Evolutionary conservation across 345 rosid genomes (phyloP).

Genomic region (Ailanthus altissimus): DNA sequence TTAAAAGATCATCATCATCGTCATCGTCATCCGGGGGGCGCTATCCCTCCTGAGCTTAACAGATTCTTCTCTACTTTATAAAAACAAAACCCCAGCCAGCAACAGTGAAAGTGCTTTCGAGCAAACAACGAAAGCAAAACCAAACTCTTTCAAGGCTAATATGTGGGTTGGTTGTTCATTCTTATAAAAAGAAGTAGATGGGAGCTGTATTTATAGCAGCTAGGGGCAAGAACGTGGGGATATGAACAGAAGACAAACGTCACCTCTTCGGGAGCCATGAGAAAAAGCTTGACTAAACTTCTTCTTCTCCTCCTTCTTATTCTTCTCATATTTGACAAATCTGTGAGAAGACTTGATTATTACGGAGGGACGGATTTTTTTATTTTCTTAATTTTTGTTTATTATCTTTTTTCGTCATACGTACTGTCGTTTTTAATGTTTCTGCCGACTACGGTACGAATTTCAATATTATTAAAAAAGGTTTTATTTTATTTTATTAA

Average conservation of each 20-base stretch:
- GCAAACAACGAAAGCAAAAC: not conserved
- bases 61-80: slow-evolving; percentile 55
- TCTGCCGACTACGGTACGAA: slow-evolving; percentile 27
- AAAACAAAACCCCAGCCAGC: no score
- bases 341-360: not conserved
- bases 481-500: no score
- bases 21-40: slow-evolving; percentile 29
- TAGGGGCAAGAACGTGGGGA: slow-evolving; percentile 28
- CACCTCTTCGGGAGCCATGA: slow-evolving; percentile 31
- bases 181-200: slow-evolving; percentile 17
- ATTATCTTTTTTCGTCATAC: not conserved
- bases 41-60: slow-evolving; percentile 92
- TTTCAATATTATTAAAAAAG: not conserved
- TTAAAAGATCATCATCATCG: not conserved
- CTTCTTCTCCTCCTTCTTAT: no score
- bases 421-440: not conserved
- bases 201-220: slow-evolving; percentile 36
- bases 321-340: not conserved
- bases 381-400: not conserved
- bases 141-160: not conserved
- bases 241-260: slow-evolving; percentile 34
- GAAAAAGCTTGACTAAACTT: slow-evolving; percentile 29
- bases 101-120: not conserved
- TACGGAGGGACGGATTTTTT: not conserved
- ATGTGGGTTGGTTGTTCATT: not conserved